phyloP scores from a whole-genome alignment of 2,329 filamentous ascomycete genomes.

The Xylaria hypoxylon region DNA sequence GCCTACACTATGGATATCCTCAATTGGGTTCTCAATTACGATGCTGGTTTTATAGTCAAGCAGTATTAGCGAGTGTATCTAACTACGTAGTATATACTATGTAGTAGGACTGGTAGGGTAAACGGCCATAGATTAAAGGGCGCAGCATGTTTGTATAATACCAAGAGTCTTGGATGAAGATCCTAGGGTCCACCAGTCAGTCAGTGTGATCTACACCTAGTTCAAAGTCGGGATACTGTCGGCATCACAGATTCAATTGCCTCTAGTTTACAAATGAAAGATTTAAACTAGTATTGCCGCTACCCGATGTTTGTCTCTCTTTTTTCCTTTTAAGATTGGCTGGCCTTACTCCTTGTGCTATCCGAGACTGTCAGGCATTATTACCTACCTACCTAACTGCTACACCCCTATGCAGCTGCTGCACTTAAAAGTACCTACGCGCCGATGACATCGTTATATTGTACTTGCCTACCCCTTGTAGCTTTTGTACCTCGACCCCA shows the following conservation, averaged over 20 bases:
- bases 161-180: background rate
- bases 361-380: background rate
- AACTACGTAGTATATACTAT: too few relatives aligned
- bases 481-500: background rate
- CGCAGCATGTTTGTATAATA: background rate
- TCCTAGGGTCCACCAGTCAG: constrained; percentile 1
- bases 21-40: constrained; percentile 3
- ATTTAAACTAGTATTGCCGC: constrained; percentile 7
- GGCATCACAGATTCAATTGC: too few relatives aligned
- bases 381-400: background rate
- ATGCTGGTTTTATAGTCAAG: constrained; percentile 9
- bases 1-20: background rate
- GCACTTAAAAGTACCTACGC: too few relatives aligned
- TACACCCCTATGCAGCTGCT: too few relatives aligned
- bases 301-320: constrained; percentile 10
- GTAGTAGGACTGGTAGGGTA: too few relatives aligned
- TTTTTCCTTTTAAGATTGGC: background rate
- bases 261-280: background rate
- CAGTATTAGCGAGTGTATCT: background rate
- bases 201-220: constrained; percentile 1
- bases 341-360: background rate
- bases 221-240: background rate
- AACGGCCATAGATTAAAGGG: background rate
- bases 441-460: constrained; percentile 18
- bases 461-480: background rate